Base-by-base conservation (phyloP, 495 filamentous ascomycete genomes). In the Niebla homalea region DNA sequence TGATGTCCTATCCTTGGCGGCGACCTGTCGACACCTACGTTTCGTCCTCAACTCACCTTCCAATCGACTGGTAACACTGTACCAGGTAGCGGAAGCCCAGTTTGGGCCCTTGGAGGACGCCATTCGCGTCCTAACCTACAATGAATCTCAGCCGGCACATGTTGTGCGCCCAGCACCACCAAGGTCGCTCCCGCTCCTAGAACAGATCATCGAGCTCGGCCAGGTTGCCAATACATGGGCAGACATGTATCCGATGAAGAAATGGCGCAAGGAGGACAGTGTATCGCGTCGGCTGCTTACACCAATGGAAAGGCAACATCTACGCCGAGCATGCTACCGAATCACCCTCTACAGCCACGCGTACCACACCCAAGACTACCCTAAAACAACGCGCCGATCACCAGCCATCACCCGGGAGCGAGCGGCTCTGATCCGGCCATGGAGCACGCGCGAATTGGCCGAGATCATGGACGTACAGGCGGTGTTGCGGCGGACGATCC, bases 281-380 rank as follows among this genome's bases (percentile, higher is more conserved):
- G 70, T 75, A 48, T 65, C 75, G 44, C 76, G 83, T n/a, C 80
- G 86, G 12, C 70, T 77, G 4, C 69, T 90, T 10, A 73, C 60
- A 0, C 43, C 53, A 2, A 50, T 69, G 12, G 86, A 89, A 60
- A 68, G 74, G 18, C 65, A 68, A 21, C 70, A 75, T 5, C 52
- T 88, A n/a, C 76, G 85, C 5, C 71, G 73, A 38, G 83, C 79
- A 1, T 60, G 88, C 49, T 89, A 84, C 57, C 71, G 77, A 1
- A 73, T 84, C 62, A 87, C 84, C 84, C 67, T 80, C 12, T 83
- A 77, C 58, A 59, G 67, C 39, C 67, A 64, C 15, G 79, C 78
- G 16, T 81, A 81, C 60, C 75, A 81, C 56, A 74, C 63, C 43
- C 59, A 55, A 14, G 45, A 56, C 23, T 66, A 74, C 53, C 58